Conservation (phyloP, 1,284 basidiomycete genomes). For the Ustilago trichophora region DNA sequence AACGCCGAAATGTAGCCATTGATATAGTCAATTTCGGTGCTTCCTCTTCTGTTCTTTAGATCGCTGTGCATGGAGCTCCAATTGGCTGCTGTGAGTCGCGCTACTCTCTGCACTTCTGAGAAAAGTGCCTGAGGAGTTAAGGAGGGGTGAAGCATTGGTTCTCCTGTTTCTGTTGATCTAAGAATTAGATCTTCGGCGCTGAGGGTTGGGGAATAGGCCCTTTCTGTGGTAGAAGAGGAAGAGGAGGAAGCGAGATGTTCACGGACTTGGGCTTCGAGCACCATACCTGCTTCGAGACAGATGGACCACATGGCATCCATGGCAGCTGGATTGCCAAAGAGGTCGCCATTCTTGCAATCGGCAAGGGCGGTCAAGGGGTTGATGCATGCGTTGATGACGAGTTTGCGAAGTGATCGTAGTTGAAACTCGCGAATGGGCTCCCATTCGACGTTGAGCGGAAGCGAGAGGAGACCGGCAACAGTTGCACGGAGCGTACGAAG, state of each 20-base stretch:
- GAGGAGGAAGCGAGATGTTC: constrained; percentile 31
- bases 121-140: constrained; percentile 51
- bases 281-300: constrained; percentile 54
- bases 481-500: constrained; percentile 50
- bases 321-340: constrained; percentile 61
- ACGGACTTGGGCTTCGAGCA: constrained; percentile 54
- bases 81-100: constrained; percentile 49
- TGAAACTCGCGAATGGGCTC: constrained; percentile 77
- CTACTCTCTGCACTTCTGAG: constrained; percentile 51
- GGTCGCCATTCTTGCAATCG: constrained; percentile 80
- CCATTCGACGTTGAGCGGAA: constrained; percentile 70
- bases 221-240: not conserved
- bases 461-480: constrained; percentile 50
- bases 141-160: constrained; percentile 51
- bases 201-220: not conserved
- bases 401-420: constrained; percentile 78
- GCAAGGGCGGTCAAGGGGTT: constrained; percentile 88
- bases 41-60: constrained; percentile 38
- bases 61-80: constrained; percentile 62
- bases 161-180: constrained; percentile 27
- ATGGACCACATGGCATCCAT: constrained; percentile 53
- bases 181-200: constrained; percentile 24
- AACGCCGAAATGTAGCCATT: constrained; percentile 83
- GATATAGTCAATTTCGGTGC: constrained; percentile 73
- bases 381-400: constrained; percentile 84